phyloP scores from a whole-genome alignment of 106 monocot genomes.

The Phalaenopsis equestris region DNA sequence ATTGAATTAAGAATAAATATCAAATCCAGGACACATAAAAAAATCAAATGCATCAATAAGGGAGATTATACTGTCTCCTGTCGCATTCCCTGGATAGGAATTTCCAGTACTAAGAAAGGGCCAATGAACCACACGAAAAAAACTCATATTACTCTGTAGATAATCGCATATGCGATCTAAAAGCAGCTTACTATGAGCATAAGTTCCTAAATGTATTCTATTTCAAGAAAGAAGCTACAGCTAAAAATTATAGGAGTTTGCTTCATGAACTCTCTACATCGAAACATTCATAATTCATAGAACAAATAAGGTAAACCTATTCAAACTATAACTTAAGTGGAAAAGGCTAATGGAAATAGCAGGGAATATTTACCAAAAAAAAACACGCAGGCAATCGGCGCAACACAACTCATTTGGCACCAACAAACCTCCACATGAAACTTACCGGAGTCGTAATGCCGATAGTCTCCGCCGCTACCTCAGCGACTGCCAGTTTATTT shows the following conservation, averaged over 20 bases:
- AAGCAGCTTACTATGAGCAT: background rate
- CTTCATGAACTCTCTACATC: no score
- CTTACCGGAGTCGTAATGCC: slow-evolving; percentile 61
- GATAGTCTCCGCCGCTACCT: slow-evolving; percentile 28
- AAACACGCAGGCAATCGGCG: no score
- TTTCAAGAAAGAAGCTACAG: background rate
- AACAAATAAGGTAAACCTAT: background rate
- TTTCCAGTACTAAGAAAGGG: no score
- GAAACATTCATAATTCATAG: background rate
- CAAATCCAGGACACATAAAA: no score
- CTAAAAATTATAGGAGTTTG: background rate
- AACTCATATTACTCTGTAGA: background rate
- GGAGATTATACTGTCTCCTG: no score
- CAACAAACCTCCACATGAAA: slow-evolving; percentile 4
- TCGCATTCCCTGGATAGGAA: no score
- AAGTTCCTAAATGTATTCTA: background rate
- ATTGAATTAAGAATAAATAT: no score
- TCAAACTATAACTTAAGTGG: background rate
- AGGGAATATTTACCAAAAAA: no score
- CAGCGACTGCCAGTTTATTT: slow-evolving; percentile 4
- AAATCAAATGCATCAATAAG: no score
- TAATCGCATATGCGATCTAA: background rate
- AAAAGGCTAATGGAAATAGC: background rate
- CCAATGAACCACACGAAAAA: background rate
- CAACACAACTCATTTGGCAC: background rate